Percentiles rank a stretch among this genome's conserved stretches.
Evolutionary conservation across 2,329 filamentous ascomycete species (phyloP).

Genomic region (Exserohilum rostratum): DNA sequence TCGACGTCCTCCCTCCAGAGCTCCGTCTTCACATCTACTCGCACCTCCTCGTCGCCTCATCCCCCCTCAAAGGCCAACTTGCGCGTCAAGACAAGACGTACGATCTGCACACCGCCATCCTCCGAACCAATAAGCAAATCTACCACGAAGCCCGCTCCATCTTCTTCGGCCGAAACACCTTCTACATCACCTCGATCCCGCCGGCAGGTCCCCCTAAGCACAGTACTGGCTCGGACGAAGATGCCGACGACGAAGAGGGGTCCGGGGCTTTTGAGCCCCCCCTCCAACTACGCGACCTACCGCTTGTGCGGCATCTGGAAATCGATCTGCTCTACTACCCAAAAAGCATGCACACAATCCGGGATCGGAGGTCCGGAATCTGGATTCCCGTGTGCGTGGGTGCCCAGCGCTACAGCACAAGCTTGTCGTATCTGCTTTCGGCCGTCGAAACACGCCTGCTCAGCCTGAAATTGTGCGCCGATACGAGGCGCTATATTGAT

Average conservation of each 20-base stretch:
- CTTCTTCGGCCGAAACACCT: conserved; percentile 52
- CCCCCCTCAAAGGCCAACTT: conserved; percentile 28
- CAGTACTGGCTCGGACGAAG: not conserved
- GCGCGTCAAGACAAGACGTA: conserved; percentile 33
- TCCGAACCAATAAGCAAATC: conserved; percentile 48
- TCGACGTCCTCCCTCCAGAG: conserved; percentile 39
- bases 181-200: conserved; percentile 34
- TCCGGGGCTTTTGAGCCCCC: conserved; percentile 36
- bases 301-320: conserved; percentile 31
- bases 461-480: conserved; percentile 20
- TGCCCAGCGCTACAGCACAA: conserved; percentile 31
- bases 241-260: conserved; percentile 7
- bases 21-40: conserved; percentile 40
- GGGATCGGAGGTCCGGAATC: conserved; percentile 6
- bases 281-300: conserved; percentile 26
- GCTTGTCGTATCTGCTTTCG: conserved; percentile 22
- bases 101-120: conserved; percentile 44
- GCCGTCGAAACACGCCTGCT: conserved; percentile 17
- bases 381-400: conserved; percentile 25
- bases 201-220: not conserved
- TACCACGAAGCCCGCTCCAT: conserved; percentile 50
- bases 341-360: conserved; percentile 9
- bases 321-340: conserved; percentile 39
- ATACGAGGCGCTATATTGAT: conserved; percentile 18
- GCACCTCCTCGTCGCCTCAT: conserved; percentile 29